Conservation (phyloP, 2,329 filamentous ascomycete genomes). For the Diaporthe velutina region DNA sequence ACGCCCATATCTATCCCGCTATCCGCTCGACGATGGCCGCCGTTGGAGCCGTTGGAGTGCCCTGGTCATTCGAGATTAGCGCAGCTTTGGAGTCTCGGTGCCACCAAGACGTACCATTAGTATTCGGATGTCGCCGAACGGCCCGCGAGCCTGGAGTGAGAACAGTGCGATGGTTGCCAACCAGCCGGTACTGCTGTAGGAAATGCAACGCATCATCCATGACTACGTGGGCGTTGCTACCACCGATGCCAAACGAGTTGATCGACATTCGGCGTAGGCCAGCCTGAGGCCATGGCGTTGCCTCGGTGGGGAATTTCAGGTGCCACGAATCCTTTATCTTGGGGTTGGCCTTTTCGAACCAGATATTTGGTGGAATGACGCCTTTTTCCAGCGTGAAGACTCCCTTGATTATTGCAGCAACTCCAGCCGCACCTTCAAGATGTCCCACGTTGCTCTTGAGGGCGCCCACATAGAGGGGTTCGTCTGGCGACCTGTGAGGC, state of each 20-base stretch:
- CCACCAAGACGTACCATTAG: neutral
- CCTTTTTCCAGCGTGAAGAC: constrained; percentile 44
- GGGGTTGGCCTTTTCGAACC: constrained; percentile 43
- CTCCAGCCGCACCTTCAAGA: constrained; percentile 43
- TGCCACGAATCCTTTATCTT: constrained; percentile 41
- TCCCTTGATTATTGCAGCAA: constrained; percentile 45
- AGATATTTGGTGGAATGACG: constrained; percentile 44
- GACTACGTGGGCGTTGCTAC: constrained; percentile 47
- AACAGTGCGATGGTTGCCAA: constrained; percentile 28
- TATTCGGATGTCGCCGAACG: neutral
- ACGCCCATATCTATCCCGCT: constrained; percentile 25
- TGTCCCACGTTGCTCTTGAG: constrained; percentile 48
- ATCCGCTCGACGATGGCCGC: constrained; percentile 3
- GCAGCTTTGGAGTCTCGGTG: neutral
- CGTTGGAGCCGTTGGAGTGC: neutral
- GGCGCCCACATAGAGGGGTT: constrained; percentile 42
- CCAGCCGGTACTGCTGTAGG: constrained; percentile 26
- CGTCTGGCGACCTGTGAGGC: constrained; percentile 30
- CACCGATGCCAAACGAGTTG: constrained; percentile 50
- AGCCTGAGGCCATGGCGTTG: constrained; percentile 37
- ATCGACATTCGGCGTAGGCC: constrained; percentile 45
- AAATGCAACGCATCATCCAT: constrained; percentile 36
- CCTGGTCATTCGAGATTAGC: neutral
- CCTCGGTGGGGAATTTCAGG: constrained; percentile 40
- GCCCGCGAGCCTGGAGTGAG: constrained; percentile 33